Evolutionary conservation across 2,329 filamentous ascomycete genomes (phyloP).

Genomic region (Monilinia polystroma): DNA sequence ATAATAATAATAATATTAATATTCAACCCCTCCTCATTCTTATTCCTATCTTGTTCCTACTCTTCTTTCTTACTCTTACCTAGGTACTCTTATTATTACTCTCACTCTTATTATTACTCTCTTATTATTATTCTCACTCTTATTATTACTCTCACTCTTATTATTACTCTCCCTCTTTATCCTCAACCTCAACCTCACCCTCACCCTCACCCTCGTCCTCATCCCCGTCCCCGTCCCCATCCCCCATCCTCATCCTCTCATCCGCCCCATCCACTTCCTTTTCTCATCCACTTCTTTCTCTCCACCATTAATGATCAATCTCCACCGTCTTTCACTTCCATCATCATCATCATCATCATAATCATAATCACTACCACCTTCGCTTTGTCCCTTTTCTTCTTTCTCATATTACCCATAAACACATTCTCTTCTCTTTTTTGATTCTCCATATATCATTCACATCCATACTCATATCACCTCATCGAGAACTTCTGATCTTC

Average conservation of each 20-base stretch:
- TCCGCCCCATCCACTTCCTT: no score
- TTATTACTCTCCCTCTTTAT: no score
- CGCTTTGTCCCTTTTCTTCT: constrained; percentile 1
- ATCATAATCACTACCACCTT: neutral
- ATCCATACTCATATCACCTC: neutral
- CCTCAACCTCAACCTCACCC: neutral
- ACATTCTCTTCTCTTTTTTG: neutral
- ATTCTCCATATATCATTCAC: neutral
- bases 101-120: no score
- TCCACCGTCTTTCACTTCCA: neutral
- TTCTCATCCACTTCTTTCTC: neutral
- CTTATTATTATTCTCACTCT: no score
- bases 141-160: no score
- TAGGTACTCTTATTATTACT: no score
- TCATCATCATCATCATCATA: neutral
- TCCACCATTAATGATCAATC: neutral
- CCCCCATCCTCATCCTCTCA: neutral
- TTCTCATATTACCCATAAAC: neutral
- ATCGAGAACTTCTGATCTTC: constrained; percentile 18
- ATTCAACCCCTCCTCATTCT: no score
- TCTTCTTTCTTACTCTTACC: no score
- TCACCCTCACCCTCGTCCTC: neutral
- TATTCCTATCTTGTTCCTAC: no score
- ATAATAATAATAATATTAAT: no score
- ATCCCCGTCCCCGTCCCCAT: neutral